Conservation (phyloP, 176 grass and related monocot genomes). For the Oryza glaberrima region DNA sequence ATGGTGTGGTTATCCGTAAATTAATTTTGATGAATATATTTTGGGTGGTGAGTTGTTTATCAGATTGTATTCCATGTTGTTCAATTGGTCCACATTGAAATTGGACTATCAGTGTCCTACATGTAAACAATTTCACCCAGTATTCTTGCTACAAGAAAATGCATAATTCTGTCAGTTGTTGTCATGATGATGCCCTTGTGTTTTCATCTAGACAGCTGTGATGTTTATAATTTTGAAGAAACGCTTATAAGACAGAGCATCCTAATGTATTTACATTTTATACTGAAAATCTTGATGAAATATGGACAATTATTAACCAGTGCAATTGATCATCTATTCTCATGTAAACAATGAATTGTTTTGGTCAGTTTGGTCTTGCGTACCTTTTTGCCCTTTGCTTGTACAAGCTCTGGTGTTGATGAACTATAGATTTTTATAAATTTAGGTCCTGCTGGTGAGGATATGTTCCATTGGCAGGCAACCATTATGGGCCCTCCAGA, state of each 20-base stretch:
- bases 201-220: slow-evolving; percentile 15
- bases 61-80: background rate
- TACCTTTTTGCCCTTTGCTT: background rate
- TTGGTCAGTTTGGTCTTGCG: background rate
- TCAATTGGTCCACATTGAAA: slow-evolving; percentile 1
- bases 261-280: background rate
- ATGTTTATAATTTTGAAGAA: slow-evolving; percentile 37
- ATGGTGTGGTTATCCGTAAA: background rate
- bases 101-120: slow-evolving; percentile 13
- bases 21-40: background rate
- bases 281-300: background rate
- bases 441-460: slow-evolving; percentile 67
- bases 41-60: slow-evolving; percentile 8
- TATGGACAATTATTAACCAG: background rate
- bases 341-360: background rate
- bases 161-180: background rate
- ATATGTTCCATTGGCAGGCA: slow-evolving; percentile 74
- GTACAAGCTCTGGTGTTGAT: slow-evolving; percentile 15
- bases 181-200: slow-evolving; percentile 7
- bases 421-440: slow-evolving; percentile 32
- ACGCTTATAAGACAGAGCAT: background rate
- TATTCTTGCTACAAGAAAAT: background rate
- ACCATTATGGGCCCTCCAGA: slow-evolving; percentile 66
- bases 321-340: background rate
- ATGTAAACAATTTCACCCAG: slow-evolving; percentile 8